A percentile compares a stretch with the other conserved stretches of the same genome.
Evolutionary conservation across 2,329 filamentous ascomycete genomes (phyloP).

Genomic region (Reticulascus tulasneorum): DNA sequence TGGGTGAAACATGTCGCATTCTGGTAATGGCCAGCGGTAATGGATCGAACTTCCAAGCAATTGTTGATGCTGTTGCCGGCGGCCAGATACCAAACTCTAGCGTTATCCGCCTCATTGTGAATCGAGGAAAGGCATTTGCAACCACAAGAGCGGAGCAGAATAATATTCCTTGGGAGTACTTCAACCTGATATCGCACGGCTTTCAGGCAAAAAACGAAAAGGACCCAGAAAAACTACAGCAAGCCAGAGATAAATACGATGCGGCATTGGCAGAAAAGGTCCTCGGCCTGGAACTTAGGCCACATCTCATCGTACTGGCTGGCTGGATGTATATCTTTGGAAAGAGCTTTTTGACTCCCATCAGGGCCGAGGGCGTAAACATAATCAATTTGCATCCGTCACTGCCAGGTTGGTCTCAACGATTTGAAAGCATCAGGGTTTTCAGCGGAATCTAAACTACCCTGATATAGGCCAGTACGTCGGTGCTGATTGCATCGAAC

Average conservation of each 20-base stretch:
- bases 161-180: slow-evolving; percentile 70
- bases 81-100: slow-evolving; percentile 35
- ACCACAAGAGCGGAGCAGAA: slow-evolving; percentile 39
- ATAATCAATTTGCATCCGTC: slow-evolving; percentile 83
- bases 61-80: slow-evolving; percentile 47
- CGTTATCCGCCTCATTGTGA: slow-evolving; percentile 45
- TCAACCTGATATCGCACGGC: slow-evolving; percentile 76
- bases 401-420: slow-evolving; percentile 48
- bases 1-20: slow-evolving; percentile 50
- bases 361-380: slow-evolving; percentile 57
- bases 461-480: slow-evolving; percentile 61
- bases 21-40: slow-evolving; percentile 69
- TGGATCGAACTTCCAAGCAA: slow-evolving; percentile 75
- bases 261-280: slow-evolving; percentile 67
- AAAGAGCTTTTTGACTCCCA: slow-evolving; percentile 62
- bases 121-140: slow-evolving; percentile 44
- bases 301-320: slow-evolving; percentile 74
- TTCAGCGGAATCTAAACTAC: not conserved
- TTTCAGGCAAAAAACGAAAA: slow-evolving; percentile 54
- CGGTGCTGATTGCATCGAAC: slow-evolving; percentile 68
- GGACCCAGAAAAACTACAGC: slow-evolving; percentile 47
- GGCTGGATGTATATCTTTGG: slow-evolving; percentile 87
- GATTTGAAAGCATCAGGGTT: not conserved
- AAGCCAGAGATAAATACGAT: slow-evolving; percentile 68
- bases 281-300: slow-evolving; percentile 56